phyloP scores from a whole-genome alignment of 164 flowering plant genomes.

The Chimonanthus salicifolius region DNA sequence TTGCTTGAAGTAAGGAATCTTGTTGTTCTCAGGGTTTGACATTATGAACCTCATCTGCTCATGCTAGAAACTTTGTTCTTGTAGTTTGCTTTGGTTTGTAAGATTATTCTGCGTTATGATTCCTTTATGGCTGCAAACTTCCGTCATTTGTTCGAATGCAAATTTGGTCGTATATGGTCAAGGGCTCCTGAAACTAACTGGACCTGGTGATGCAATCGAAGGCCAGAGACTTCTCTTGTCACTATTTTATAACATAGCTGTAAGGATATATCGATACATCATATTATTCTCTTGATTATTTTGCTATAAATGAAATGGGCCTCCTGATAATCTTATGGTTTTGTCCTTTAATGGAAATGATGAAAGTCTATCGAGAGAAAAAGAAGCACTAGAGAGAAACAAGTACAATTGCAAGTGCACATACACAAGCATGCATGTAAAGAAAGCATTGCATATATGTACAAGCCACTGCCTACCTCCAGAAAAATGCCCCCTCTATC shows the following conservation, averaged over 20 bases:
- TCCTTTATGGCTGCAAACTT: conserved; percentile 51
- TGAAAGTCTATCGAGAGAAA: too few relatives aligned
- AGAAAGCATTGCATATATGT: too few relatives aligned
- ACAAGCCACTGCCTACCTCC: too few relatives aligned
- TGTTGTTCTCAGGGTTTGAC: conserved; percentile 72
- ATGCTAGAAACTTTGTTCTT: background rate
- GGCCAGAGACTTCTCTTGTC: conserved; percentile 80
- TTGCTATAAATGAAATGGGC: background rate
- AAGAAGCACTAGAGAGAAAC: too few relatives aligned
- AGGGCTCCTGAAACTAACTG: conserved; percentile 67
- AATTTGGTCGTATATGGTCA: conserved; percentile 87
- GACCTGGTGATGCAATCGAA: conserved; percentile 80
- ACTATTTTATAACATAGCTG: conserved; percentile 80
- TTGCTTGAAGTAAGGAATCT: conserved; percentile 90
- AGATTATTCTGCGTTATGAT: background rate
- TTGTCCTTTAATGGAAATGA: too few relatives aligned
- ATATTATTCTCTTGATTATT: background rate
- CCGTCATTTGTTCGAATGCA: conserved; percentile 73
- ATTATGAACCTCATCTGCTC: conserved; percentile 7
- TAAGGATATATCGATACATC: conserved; percentile 35
- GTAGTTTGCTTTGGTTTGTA: background rate
- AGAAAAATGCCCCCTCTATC: too few relatives aligned
- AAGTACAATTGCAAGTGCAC: too few relatives aligned
- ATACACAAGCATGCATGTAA: too few relatives aligned
- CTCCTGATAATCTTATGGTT: background rate